phyloP scores from a whole-genome alignment of 352 stramenopile genomes.

The Globisporangium camurandrum region DNA sequence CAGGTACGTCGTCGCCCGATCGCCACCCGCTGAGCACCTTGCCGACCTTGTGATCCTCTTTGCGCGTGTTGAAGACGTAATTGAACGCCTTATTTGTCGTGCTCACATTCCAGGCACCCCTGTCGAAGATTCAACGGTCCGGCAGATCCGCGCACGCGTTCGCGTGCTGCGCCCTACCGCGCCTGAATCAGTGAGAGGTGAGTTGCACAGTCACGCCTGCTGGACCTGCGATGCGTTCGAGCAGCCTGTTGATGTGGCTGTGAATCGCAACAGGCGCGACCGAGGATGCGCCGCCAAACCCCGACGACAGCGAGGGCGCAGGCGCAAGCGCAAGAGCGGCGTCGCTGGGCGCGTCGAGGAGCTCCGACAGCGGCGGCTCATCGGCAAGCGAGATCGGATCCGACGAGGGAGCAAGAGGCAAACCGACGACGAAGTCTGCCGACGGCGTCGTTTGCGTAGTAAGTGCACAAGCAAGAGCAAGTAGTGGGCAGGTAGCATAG shows the following conservation, averaged over 20 bases:
- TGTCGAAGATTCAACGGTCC: neutral
- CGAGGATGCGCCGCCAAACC: neutral
- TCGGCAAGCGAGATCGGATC: neutral
- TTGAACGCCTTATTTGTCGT: neutral
- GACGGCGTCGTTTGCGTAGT: neutral
- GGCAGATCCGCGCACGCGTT: neutral
- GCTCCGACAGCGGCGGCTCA: neutral
- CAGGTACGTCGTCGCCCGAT: neutral
- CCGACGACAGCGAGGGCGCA: no score
- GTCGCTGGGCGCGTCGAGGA: neutral
- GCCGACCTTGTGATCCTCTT: neutral
- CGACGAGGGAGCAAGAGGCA: neutral
- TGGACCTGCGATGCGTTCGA: neutral
- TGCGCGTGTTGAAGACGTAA: neutral
- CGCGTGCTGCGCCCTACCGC: neutral
- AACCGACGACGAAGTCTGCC: neutral
- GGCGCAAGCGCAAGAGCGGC: no score
- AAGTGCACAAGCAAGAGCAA: neutral
- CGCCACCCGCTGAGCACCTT: neutral
- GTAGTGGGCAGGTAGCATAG: conserved; percentile 21
- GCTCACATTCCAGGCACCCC: neutral
- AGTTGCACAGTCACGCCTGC: neutral
- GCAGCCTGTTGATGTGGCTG: conserved; percentile 3
- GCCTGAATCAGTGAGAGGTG: neutral
- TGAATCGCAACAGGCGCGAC: neutral